Base-by-base conservation (phyloP, 108 stramenopile genomes). In the Skeletonema potamos region DNA sequence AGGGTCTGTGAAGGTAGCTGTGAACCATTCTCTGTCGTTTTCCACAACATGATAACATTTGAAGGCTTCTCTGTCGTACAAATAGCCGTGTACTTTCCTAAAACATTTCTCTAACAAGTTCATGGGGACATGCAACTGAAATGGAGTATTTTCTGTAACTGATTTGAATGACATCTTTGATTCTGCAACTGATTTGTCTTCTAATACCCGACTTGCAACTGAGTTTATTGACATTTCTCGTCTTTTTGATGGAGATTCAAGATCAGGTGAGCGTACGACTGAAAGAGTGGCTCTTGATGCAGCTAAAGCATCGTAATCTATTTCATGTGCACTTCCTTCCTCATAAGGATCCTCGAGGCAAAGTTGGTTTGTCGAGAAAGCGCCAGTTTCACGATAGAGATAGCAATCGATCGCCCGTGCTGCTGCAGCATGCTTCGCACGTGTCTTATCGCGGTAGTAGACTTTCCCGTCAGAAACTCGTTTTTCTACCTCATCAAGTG, bases 371-470 rank as follows among this genome's bases (percentile, higher is more conserved):
- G 2, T n/a, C 3, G 33, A 30, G 17, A 58, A 5, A 11, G 30
- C 22, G 2, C 29, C 61, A 17, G 8, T 44, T 30, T 71, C 67
- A 2, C 79, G 70, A 56, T 34, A 67, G 8, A 72, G 24, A 27
- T 66, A 79, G 27, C 77, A 79, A 37, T 79, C 77, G 36, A 79
- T 66, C 9, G 77, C 77, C 26, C 77, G 57, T 29, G 77, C 77
- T n/a, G 77, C 77, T 8, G 77, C 77, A 36, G 77, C 77, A 34
- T 72, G 66, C 30, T 72, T 32, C 0, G 77, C 77, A 15, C 72
- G 27, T 13, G 29, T 57, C 12, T 2, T 0, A 29, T 43, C 11
- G 3, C 20, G 28, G 13, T 73, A 73, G 54, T 65, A 73, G 15
- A 73, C 72, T 63, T 58, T 73, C 13, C 73, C 73, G 20, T 65